Base-by-base conservation (phyloP, 2,329 filamentous ascomycete genomes). In the Colletotrichum trifolii region DNA sequence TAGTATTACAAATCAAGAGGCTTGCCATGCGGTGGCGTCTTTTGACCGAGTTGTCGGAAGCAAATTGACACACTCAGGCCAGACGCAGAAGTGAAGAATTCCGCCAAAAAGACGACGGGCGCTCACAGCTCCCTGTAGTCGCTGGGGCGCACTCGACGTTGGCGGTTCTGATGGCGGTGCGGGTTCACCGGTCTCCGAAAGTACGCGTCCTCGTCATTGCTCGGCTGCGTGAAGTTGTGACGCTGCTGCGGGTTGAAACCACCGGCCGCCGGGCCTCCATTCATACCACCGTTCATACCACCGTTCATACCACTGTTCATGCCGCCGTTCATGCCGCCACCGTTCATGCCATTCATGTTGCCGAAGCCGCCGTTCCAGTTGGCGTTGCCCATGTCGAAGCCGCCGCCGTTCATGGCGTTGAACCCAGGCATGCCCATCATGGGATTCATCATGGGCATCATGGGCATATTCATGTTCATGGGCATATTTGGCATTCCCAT, bases 151-250 rank as follows among this genome's bases (percentile, higher is more conserved):
- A 92, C 88, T 71, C 93, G 85, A 69, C 91, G 88, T 72, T 93
- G 90, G 72, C 91, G 87, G 73, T 94, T 93, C 77, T 94, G 91
- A 74, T 96, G 92, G 54, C 96, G 88, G 74, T 97, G 92, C 2
- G 94, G 95, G 75, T 99, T 99, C 67, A 98, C 92, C 0, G 96
- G 96, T 77, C 97, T 95, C 63, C 96, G 88, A 76, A 98, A 96
- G 79, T 99, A 99, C 7, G 96, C 92, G 66, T 94, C 93, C 63
- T 97, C 94, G 60, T 96, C 93, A 68, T 88, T 88, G 64, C 85
- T 89, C 2, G 85, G 84, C 64, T 82, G 80, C 1, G 77, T 73
- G 53, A 84, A 84, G 69, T 80, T 81, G 70, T 69, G 66, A n/a
- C 67, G 58, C 17, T 68, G 64, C n/a, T 64, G 62, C 15, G 66